Conservation (phyloP, 192 early-diverging fungal species). For the Backusella sp. region DNA sequence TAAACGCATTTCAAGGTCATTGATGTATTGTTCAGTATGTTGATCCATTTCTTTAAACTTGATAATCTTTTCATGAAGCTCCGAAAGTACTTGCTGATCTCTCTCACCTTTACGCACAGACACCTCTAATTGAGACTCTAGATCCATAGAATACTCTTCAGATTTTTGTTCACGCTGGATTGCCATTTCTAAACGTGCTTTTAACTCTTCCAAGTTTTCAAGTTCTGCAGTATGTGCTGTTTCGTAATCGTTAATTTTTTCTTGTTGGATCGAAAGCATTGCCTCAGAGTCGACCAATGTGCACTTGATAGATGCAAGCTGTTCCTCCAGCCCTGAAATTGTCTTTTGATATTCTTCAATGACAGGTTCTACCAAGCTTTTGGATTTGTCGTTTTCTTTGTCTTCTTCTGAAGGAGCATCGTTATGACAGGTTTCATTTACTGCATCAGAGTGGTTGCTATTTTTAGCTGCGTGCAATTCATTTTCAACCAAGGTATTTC, state of each 20-base stretch:
- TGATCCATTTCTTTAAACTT: slow-evolving; percentile 51
- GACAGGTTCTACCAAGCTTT: slow-evolving; percentile 61
- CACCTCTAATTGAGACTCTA: slow-evolving; percentile 30
- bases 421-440: not conserved
- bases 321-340: slow-evolving; percentile 56
- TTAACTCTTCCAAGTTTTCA: slow-evolving; percentile 40
- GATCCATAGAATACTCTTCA: slow-evolving; percentile 40
- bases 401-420: not conserved
- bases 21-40: slow-evolving; percentile 41
- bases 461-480: not conserved
- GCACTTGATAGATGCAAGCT: slow-evolving; percentile 53
- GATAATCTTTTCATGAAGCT: slow-evolving; percentile 37
- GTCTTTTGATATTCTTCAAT: slow-evolving; percentile 70
- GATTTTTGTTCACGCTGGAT: slow-evolving; percentile 44
- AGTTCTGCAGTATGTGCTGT: slow-evolving; percentile 38
- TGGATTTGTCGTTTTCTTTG: slow-evolving; percentile 1
- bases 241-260: slow-evolving; percentile 44
- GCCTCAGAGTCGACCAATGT: slow-evolving; percentile 50
- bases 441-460: not conserved
- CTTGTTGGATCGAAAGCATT: slow-evolving; percentile 56
- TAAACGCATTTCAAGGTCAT: slow-evolving; percentile 30
- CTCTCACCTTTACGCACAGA: slow-evolving; percentile 26
- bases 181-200: slow-evolving; percentile 38
- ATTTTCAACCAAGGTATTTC: slow-evolving; percentile 14
- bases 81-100: slow-evolving; percentile 34